Base-by-base conservation (phyloP, 768 basidiomycete genomes). In the Termitomyces titanicus region DNA sequence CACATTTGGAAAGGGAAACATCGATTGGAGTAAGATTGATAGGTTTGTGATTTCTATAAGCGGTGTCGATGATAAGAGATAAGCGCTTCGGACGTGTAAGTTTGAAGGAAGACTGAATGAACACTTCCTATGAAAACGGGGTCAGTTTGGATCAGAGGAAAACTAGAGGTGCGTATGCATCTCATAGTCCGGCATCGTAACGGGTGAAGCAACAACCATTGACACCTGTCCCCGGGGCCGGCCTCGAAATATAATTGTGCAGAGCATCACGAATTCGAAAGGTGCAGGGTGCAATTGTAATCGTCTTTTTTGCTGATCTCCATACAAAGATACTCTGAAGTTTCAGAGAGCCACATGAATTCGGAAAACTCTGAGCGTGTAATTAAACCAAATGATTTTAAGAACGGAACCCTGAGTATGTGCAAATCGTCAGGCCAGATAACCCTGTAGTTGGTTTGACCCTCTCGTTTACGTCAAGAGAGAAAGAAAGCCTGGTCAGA, bases 11-110 rank as follows among this genome's bases (percentile, higher is more conserved):
- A 45, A 35, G n/a, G 34, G 27, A 25, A 37, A 52, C 20, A 52
- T 22, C 13, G 42, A 31, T 20, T 42, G 22, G n/a, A 18, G 18
- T 4, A 34, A 33, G 42, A 2, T n/a, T 11, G 35, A 15, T 9
- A 43, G 18, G 27, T 54, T 35, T 12, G n/a, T 1, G 15, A 47
- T 20, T 31, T 54, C 44, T 13, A 10, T 8, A 29, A 12, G 49
- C 27, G 1, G 25, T 10, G 15, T 55, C 54, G 9, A 55, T 38
- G 22, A 55, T 49, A 7, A 55, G 40, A 43, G 47, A 49, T 43
- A 55, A 20, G 11, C 17, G 25, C 24, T 55, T 45, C 11, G 45
- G n/a, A 8, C 18, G 24, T 34, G 17, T 42, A 9, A 55, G 27
- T 37, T 12, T 42, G 15, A 40, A 42, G 24, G 50, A 49, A 3